Evolutionary conservation across 768 basidiomycete genomes (phyloP).

Genomic region (Collybiopsis confluens): DNA sequence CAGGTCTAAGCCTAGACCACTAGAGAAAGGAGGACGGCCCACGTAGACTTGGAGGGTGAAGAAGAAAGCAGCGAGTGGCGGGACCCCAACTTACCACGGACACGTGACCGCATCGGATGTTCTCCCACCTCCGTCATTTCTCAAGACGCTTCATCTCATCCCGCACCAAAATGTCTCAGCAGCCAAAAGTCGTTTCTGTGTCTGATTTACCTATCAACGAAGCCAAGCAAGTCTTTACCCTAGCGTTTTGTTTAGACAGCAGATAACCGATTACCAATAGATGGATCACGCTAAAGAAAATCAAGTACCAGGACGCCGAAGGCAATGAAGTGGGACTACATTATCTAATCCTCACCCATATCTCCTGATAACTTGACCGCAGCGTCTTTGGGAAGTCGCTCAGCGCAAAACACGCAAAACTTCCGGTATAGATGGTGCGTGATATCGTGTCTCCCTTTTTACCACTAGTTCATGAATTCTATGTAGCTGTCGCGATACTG

Average conservation of each 20-base stretch:
- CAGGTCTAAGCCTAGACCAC: too few relatives aligned
- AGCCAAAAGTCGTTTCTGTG: slow-evolving; percentile 49
- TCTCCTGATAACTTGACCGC: too few relatives aligned
- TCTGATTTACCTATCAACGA: slow-evolving; percentile 49
- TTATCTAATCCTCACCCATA: too few relatives aligned
- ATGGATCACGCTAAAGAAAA: slow-evolving; percentile 82
- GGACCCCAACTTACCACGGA: too few relatives aligned
- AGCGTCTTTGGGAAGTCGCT: slow-evolving; percentile 90
- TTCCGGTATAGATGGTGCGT: slow-evolving; percentile 75
- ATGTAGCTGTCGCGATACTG: slow-evolving; percentile 77
- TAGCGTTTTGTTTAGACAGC: not conserved
- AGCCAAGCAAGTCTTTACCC: slow-evolving; percentile 45
- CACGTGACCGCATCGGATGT: not conserved
- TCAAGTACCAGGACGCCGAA: slow-evolving; percentile 74
- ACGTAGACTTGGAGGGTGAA: too few relatives aligned
- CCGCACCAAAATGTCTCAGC: slow-evolving; percentile 11
- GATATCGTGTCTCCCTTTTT: not conserved
- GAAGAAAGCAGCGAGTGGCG: too few relatives aligned
- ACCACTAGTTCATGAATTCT: not conserved
- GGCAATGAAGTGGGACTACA: slow-evolving; percentile 57
- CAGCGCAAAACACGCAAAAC: slow-evolving; percentile 75
- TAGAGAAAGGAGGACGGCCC: too few relatives aligned
- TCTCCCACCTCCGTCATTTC: not conserved
- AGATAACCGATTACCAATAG: slow-evolving; percentile 30
- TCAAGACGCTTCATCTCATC: not conserved